Evolutionary conservation across 495 filamentous ascomycete species (phyloP).

Genomic region (Annulohypoxylon bovei): DNA sequence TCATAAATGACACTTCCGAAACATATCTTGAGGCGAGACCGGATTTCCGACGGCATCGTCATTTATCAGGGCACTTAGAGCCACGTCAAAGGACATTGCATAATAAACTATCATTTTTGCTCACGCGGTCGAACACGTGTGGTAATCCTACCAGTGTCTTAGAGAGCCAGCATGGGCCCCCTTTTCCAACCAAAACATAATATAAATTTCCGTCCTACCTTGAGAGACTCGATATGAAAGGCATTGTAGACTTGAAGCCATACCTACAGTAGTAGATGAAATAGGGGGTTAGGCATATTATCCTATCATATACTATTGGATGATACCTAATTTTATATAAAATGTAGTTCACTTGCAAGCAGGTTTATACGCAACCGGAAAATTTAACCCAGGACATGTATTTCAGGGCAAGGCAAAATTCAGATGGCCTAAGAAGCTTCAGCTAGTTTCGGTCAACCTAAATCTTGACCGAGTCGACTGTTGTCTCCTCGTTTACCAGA

Average conservation of each 20-base stretch:
- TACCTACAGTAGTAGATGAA: no score
- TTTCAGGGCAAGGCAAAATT: not conserved
- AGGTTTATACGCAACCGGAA: not conserved
- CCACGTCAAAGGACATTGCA: constrained; percentile 5
- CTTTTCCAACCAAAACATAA: no score
- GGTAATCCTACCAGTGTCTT: not conserved
- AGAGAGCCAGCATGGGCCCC: not conserved
- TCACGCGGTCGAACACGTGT: not conserved
- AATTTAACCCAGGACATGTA: no score
- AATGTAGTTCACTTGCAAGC: no score
- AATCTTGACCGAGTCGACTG: not conserved
- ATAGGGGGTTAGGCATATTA: no score
- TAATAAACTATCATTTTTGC: not conserved
- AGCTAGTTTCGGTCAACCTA: not conserved
- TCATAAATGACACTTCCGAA: not conserved
- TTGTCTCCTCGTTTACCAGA: not conserved
- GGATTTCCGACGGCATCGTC: not conserved
- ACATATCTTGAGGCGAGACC: not conserved
- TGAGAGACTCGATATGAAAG: no score
- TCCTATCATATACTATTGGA: no score
- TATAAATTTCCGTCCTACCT: no score
- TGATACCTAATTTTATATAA: no score
- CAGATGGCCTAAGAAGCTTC: not conserved
- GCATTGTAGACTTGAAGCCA: no score
- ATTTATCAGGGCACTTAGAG: not conserved